phyloP scores from a whole-genome alignment of 371 early-diverging fungal genomes.

The Apophysomyces trapeziformis region DNA sequence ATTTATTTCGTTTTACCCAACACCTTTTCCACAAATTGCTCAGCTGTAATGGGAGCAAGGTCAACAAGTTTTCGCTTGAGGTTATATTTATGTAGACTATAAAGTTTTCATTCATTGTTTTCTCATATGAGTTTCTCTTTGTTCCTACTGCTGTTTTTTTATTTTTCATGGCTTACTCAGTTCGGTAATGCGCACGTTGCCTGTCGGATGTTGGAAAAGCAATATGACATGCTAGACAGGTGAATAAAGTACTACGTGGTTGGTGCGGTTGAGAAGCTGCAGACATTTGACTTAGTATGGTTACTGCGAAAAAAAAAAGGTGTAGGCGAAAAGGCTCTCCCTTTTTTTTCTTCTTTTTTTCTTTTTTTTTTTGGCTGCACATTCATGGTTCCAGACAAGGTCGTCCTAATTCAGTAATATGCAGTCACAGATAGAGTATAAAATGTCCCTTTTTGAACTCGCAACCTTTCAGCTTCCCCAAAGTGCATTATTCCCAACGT shows the following conservation, averaged over 20 bases:
- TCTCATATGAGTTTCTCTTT: neutral
- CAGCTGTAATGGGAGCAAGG: conserved; percentile 74
- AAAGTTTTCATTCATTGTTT: neutral
- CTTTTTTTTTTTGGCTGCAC: neutral
- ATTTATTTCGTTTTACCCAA: conserved; percentile 41
- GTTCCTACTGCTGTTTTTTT: neutral
- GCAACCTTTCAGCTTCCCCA: neutral
- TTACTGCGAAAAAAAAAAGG: neutral
- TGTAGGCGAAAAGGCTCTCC: neutral
- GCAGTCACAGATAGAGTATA: neutral
- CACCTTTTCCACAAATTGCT: conserved; percentile 74
- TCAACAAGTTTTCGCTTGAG: conserved; percentile 85
- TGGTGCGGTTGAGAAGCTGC: conserved; percentile 12
- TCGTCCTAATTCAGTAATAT: neutral
- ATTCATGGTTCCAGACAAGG: neutral
- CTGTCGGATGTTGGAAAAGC: conserved; percentile 82
- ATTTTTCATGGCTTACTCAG: conserved; percentile 57
- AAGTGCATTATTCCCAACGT: no score
- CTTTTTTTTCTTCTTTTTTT: neutral
- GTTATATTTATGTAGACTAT: conserved; percentile 88
- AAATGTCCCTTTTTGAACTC: conserved; percentile 2
- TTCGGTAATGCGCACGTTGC: conserved; percentile 84
- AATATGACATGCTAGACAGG: conserved; percentile 83
- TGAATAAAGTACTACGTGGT: conserved; percentile 43
- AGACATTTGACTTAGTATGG: conserved; percentile 10